These are phyloP conservation scores for Xerocomellus amylosporus DNA, from an alignment of 768 basidiomycete species.

Conservation along the genomic window DNA sequence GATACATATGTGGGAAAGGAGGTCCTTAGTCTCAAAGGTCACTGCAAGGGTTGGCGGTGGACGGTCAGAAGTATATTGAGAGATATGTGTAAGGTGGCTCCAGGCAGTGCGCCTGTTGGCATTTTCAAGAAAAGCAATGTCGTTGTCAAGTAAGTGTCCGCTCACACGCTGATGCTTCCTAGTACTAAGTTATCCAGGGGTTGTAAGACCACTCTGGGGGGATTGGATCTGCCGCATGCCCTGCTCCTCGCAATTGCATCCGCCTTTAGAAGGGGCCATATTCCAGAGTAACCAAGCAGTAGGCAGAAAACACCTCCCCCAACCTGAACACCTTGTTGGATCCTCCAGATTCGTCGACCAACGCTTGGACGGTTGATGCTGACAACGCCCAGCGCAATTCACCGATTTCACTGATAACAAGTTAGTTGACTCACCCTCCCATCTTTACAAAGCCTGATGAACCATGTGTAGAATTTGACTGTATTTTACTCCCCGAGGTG, in stretches of 20 bases:
- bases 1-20: not conserved
- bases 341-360: too few species aligned
- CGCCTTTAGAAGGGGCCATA: not conserved
- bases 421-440: too few species aligned
- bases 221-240: too few species aligned
- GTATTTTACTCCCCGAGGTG: too few species aligned
- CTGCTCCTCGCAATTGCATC: too few species aligned
- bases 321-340: not conserved
- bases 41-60: constrained; percentile 6
- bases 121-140: not conserved
- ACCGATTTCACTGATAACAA: too few species aligned
- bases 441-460: too few species aligned
- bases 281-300: not conserved
- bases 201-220: too few species aligned
- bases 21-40: not conserved
- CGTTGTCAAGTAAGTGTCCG: not conserved
- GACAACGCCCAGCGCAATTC: not conserved
- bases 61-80: not conserved
- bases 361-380: not conserved
- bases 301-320: not conserved
- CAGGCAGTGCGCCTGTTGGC: not conserved
- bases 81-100: not conserved
- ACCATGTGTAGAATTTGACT: too few species aligned
- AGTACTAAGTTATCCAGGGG: too few species aligned
- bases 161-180: too few species aligned